These are phyloP conservation scores for Metarhizium anisopliae DNA, from an alignment of 2,329 filamentous ascomycete genomes.

Conservation along the genomic window DNA sequence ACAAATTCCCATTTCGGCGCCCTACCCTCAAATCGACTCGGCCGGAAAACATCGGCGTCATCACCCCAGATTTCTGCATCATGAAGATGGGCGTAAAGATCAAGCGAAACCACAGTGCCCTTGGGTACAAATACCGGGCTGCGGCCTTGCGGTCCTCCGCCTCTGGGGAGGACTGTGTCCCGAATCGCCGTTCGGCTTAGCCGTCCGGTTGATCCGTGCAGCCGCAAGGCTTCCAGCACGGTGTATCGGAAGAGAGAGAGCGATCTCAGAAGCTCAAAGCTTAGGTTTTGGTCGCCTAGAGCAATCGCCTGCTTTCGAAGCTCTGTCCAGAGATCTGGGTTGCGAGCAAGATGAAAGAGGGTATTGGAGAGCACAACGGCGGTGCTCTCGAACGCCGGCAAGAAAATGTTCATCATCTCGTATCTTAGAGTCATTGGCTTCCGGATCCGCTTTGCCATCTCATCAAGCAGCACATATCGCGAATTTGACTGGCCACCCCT, in stretches of 20 bases:
- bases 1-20: constrained; percentile 5
- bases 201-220: constrained; percentile 5
- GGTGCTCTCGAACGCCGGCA: constrained; percentile 4
- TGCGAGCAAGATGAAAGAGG: constrained; percentile 5
- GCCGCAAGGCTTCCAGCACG: constrained; percentile 2
- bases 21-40: constrained; percentile 5
- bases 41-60: constrained; percentile 1
- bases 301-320: constrained; percentile 3
- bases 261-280: constrained; percentile 4
- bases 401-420: constrained; percentile 7
- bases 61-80: constrained; percentile 2
- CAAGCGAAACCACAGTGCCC: constrained; percentile 2
- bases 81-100: constrained; percentile 4
- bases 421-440: constrained; percentile 1
- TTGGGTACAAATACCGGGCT: constrained; percentile 1
- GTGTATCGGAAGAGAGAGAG: constrained; percentile 2
- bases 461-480: constrained; percentile 5
- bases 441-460: constrained; percentile 3
- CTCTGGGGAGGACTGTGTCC: constrained; percentile 3
- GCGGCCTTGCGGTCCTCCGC: background rate
- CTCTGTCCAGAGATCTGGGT: constrained; percentile 4
- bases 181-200: constrained; percentile 2
- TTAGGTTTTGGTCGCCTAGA: constrained; percentile 2
- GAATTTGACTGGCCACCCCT: background rate
- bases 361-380: constrained; percentile 1